phyloP scores from a whole-genome alignment of 495 filamentous ascomycete species.

The Penicillium angulare region DNA sequence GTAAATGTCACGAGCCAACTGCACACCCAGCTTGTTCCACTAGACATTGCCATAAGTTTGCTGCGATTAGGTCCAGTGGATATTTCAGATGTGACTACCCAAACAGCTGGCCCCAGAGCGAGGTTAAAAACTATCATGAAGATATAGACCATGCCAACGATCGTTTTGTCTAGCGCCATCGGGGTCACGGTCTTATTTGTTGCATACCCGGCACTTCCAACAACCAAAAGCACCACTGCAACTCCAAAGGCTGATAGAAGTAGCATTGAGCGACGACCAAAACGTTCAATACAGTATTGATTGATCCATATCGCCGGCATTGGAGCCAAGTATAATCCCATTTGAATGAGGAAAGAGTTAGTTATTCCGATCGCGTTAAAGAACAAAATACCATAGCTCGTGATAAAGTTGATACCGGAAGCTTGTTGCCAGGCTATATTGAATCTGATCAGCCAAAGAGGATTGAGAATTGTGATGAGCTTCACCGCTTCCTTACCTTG shows the following conservation, averaged over 20 bases:
- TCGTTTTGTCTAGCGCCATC: neutral
- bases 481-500: neutral
- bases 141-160: neutral
- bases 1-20: conserved; percentile 1
- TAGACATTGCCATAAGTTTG: neutral
- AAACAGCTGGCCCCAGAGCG: neutral
- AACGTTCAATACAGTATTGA: neutral
- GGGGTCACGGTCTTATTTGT: neutral
- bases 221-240: neutral
- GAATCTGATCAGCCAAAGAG: neutral
- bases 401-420: conserved; percentile 1
- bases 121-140: conserved; percentile 1
- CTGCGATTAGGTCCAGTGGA: neutral
- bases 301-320: neutral
- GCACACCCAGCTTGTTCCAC: neutral
- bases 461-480: neutral
- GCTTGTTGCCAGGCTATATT: conserved; percentile 1
- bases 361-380: neutral
- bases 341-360: neutral
- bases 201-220: neutral
- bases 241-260: neutral
- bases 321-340: neutral
- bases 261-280: neutral
- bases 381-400: neutral
- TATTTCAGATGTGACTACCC: neutral